Percentiles rank a stretch among this genome's conserved stretches.
phyloP scores from a whole-genome alignment of 345 rosid species.

The Sisymbrium irio region DNA sequence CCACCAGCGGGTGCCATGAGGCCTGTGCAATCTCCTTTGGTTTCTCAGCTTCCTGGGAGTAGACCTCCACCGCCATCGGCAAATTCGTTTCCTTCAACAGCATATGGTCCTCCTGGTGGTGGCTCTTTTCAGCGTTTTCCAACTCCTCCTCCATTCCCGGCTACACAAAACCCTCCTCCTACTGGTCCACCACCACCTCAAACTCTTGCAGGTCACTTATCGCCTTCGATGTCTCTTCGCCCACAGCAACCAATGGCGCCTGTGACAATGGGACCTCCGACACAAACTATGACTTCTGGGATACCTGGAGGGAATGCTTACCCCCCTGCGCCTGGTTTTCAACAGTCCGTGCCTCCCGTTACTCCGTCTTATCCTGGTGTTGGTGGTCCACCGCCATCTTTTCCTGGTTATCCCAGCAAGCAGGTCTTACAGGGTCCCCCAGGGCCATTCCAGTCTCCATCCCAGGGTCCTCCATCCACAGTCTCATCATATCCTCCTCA shows the following conservation, averaged over 20 bases:
- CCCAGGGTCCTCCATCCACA: conserved; percentile 49
- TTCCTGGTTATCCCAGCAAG: conserved; percentile 60
- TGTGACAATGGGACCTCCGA: conserved; percentile 63
- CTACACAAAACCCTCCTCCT: conserved; percentile 49
- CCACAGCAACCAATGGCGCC: conserved; percentile 52
- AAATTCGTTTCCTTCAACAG: conserved; percentile 42
- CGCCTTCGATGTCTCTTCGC: conserved; percentile 39
- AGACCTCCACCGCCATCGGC: conserved; percentile 41
- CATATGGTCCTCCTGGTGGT: conserved; percentile 50
- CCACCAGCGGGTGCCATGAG: conserved; percentile 46
- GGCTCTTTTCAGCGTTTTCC: conserved; percentile 55
- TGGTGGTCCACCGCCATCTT: conserved; percentile 45
- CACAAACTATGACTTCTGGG: conserved; percentile 42
- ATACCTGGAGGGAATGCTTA: conserved; percentile 39
- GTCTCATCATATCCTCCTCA: conserved; percentile 53
- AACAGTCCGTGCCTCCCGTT: conserved; percentile 45
- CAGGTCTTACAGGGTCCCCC: conserved; percentile 55
- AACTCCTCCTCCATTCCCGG: conserved; percentile 55
- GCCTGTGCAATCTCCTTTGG: conserved; percentile 37
- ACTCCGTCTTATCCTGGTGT: conserved; percentile 44
- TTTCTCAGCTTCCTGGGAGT: conserved; percentile 27
- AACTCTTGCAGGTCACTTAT: conserved; percentile 54
- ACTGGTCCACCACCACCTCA: conserved; percentile 53
- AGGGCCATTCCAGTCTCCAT: conserved; percentile 48
- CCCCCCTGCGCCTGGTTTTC: conserved; percentile 51